Base-by-base conservation (phyloP, 2,329 filamentous ascomycete genomes). In the Fusarium sp. region DNA sequence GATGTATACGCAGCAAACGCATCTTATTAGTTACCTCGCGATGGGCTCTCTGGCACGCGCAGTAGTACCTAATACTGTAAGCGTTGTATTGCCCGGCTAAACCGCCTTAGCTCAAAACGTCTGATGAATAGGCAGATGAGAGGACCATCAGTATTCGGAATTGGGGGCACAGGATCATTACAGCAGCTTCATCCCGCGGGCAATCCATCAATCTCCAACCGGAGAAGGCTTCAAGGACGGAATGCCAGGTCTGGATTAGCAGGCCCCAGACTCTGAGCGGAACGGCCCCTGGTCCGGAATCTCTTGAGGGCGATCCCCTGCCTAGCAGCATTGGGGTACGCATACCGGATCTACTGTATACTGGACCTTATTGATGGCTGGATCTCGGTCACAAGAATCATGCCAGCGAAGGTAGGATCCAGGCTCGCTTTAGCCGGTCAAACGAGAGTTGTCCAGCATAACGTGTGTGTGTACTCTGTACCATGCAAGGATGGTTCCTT, bases 371-470 rank as follows among this genome's bases (percentile, higher is more conserved):
- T 31, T 44, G 18, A 34, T 26, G 51, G 24, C 43, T 57, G 22
- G 53, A 44, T 54, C 50, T 68, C 53, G 34, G 45, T 43, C 58
- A 59, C 46, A 46, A 36, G n/a, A 48, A 54, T 39, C 53, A 52
- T 58, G 52, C 45, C 53, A 59, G 57, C 13, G 6, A 49, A 38
- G 54, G 38, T 40, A 61, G 45, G 44, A 44, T 43, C 33, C 34
- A 55, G 51, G 36, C 55, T 58, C n/a, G 26, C 43, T 67, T 69
- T 74, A 72, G 46, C 72, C 72, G 72, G 57, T 28, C 67, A 69
- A 73, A 69, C 65, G 52, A 65, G 59, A 56, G 43, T 17, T 40
- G 17, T 33, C 24, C 20, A 24, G 40, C 40, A 15, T 43, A 24
- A 20, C 17, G 20, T 24, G 13, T 43, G 24, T 44, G 22, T 15